These are phyloP conservation scores for Scleroderma bovista DNA, from an alignment of 768 basidiomycete genomes.

Conservation along the genomic window DNA sequence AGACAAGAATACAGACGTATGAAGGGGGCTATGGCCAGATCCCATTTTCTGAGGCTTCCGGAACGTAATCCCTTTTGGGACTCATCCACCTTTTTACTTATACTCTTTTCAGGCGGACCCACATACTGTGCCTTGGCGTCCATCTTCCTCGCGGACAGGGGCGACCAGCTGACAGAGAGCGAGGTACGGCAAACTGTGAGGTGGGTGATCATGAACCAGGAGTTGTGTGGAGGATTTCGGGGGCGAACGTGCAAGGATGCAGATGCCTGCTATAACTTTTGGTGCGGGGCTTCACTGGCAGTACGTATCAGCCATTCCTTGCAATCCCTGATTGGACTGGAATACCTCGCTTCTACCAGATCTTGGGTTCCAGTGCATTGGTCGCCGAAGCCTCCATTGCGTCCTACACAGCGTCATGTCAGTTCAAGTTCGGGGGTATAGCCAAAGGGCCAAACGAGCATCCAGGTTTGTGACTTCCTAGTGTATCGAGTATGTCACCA, in stretches of 20 bases:
- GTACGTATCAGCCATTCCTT: slow-evolving; percentile 38
- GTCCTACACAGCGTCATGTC: slow-evolving; percentile 66
- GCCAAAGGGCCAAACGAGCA: slow-evolving; percentile 75
- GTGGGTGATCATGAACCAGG: slow-evolving; percentile 74
- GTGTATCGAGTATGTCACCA: slow-evolving; percentile 1
- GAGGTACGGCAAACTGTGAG: slow-evolving; percentile 55
- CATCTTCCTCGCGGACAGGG: slow-evolving; percentile 44
- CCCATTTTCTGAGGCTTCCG: slow-evolving; percentile 80
- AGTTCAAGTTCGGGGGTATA: slow-evolving; percentile 87
- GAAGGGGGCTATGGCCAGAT: slow-evolving; percentile 91
- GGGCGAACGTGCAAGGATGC: slow-evolving; percentile 84
- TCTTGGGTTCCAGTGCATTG: slow-evolving; percentile 55
- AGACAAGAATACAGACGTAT: slow-evolving; percentile 54
- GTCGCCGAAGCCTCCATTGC: slow-evolving; percentile 54
- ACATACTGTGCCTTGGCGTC: slow-evolving; percentile 90
- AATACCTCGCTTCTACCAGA: slow-evolving; percentile 36
- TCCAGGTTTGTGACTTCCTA: slow-evolving; percentile 51
- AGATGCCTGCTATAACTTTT: slow-evolving; percentile 96
- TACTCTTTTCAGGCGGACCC: slow-evolving; percentile 62
- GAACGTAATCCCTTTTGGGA: slow-evolving; percentile 33
- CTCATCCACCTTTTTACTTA: background rate
- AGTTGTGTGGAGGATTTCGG: slow-evolving; percentile 69
- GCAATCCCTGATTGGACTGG: background rate
- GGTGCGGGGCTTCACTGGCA: slow-evolving; percentile 78
- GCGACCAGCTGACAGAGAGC: slow-evolving; percentile 18